These are phyloP conservation scores for Coemansia sp. DNA, from an alignment of 192 early-diverging fungal species.

Conservation along the genomic window DNA sequence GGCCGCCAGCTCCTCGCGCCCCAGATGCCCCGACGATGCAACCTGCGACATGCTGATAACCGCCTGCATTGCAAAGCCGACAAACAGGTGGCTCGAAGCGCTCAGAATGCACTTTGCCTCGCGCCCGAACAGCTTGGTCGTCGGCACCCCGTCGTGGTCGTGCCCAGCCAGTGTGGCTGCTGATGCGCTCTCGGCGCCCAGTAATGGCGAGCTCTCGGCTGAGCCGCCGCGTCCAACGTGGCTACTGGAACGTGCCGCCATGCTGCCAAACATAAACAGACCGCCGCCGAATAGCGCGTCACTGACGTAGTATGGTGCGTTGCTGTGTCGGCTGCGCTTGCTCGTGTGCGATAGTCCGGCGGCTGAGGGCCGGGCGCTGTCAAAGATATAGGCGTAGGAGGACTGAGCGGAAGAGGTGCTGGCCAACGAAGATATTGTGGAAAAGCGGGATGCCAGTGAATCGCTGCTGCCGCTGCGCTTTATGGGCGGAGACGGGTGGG, in stretches of 20 bases:
- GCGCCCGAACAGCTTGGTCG: constrained; percentile 5
- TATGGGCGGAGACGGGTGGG: background rate
- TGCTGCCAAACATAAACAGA: constrained; percentile 3
- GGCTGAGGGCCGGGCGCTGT: constrained; percentile 29
- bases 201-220: constrained; percentile 11
- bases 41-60: constrained; percentile 63
- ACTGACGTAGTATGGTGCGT: too few species aligned
- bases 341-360: background rate
- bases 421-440: constrained; percentile 13
- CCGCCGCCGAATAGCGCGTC: constrained; percentile 5
- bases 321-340: background rate
- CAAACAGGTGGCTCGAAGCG: constrained; percentile 51
- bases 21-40: constrained; percentile 62
- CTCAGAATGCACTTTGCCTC: constrained; percentile 17
- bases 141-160: constrained; percentile 6
- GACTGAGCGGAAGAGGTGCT: constrained; percentile 36
- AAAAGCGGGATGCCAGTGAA: constrained; percentile 31
- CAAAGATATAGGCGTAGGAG: constrained; percentile 47
- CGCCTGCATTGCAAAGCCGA: constrained; percentile 61
- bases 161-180: constrained; percentile 5
- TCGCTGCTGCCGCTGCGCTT: constrained; percentile 11
- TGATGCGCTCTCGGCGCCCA: constrained; percentile 4
- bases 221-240: background rate
- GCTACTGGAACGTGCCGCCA: background rate
- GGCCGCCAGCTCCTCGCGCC: constrained; percentile 61